Evolutionary conservation across 2,329 filamentous ascomycete species (phyloP).

Genomic region (Hypoxylon sp.): DNA sequence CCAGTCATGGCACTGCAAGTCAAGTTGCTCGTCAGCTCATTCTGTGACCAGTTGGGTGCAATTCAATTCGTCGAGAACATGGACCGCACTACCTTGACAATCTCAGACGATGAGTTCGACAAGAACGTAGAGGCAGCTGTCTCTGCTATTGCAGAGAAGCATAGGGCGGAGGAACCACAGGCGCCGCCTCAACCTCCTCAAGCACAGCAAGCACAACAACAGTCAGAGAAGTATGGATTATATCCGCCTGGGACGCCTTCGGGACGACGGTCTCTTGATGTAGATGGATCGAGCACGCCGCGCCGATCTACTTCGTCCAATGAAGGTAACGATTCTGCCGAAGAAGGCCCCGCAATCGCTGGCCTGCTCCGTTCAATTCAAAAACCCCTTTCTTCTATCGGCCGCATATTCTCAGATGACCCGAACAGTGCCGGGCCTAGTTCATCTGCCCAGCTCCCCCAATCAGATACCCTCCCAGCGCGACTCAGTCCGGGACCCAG

Average conservation of each 20-base stretch:
- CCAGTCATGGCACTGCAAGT: neutral
- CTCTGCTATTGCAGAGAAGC: conserved; percentile 91
- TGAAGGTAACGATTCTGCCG: conserved; percentile 60
- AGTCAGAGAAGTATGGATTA: conserved; percentile 55
- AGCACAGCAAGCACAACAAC: no score
- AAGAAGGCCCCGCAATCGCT: conserved; percentile 82
- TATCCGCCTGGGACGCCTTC: conserved; percentile 56
- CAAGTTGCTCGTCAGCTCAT: conserved; percentile 1
- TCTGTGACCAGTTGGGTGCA: conserved; percentile 73
- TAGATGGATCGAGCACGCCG: conserved; percentile 52
- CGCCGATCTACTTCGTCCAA: conserved; percentile 61
- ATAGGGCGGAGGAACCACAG: conserved; percentile 63
- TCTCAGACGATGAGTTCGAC: conserved; percentile 95
- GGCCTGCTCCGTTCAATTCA: conserved; percentile 91
- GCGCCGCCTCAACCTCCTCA: conserved; percentile 51
- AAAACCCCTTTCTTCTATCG: conserved; percentile 87
- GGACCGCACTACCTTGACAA: conserved; percentile 91
- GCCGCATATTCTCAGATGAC: conserved; percentile 88
- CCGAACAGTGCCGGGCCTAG: conserved; percentile 53
- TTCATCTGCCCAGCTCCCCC: conserved; percentile 49
- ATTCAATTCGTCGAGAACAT: conserved; percentile 97
- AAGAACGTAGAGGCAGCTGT: conserved; percentile 95
- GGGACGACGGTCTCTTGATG: conserved; percentile 54
- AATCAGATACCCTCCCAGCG: conserved; percentile 49
- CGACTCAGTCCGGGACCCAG: conserved; percentile 45